These are phyloP conservation scores for Pseudogymnoascus sp. DNA, from an alignment of 2,329 filamentous ascomycete genomes.

Conservation along the genomic window DNA sequence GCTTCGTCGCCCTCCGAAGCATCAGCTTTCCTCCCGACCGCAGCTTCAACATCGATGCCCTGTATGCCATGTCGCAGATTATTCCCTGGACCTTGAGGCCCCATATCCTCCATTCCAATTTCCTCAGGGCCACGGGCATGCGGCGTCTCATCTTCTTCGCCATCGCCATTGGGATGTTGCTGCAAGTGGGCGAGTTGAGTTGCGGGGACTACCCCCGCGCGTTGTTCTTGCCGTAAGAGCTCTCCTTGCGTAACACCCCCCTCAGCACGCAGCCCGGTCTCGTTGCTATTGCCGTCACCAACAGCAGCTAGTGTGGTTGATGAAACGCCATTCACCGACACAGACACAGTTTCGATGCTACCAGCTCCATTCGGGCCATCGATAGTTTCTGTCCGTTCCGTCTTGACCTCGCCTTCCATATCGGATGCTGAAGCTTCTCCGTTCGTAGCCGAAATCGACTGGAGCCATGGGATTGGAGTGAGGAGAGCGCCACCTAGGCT, in stretches of 20 bases:
- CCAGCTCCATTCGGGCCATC: constrained; percentile 74
- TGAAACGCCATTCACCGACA: constrained; percentile 63
- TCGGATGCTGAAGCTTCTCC: constrained; percentile 29
- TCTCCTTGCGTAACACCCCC: constrained; percentile 73
- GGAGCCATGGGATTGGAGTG: constrained; percentile 88
- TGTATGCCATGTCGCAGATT: constrained; percentile 39
- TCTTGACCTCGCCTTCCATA: constrained; percentile 56
- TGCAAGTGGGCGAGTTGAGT: constrained; percentile 43
- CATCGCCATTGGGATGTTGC: constrained; percentile 29
- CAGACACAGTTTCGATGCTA: constrained; percentile 72
- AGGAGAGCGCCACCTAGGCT: constrained; percentile 82
- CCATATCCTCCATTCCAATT: constrained; percentile 81
- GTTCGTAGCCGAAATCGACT: not conserved
- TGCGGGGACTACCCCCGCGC: constrained; percentile 68
- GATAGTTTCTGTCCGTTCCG: constrained; percentile 71
- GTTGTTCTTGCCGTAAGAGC: constrained; percentile 77
- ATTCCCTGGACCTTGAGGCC: constrained; percentile 52
- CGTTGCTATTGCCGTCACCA: constrained; percentile 22
- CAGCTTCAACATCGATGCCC: constrained; percentile 53
- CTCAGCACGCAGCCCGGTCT: constrained; percentile 26
- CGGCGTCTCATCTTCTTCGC: constrained; percentile 57
- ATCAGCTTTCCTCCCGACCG: constrained; percentile 47
- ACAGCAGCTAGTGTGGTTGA: constrained; percentile 30
- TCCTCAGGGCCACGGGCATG: constrained; percentile 79
- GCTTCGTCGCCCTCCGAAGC: constrained; percentile 27